These are phyloP conservation scores for Pholiota microspora DNA, from an alignment of 768 basidiomycete genomes.

Conservation along the genomic window DNA sequence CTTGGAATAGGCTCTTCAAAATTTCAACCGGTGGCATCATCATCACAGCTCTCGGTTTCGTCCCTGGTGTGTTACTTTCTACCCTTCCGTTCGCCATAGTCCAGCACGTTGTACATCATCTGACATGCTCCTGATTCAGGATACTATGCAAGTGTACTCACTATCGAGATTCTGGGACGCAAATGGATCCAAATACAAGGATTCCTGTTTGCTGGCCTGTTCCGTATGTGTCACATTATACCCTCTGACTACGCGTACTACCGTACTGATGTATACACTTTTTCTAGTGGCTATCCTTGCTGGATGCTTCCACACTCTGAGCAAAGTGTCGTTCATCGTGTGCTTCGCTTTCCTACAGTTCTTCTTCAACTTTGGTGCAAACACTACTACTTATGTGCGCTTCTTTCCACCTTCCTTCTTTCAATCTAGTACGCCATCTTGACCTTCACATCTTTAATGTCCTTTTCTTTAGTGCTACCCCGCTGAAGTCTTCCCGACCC, in stretches of 20 bases:
- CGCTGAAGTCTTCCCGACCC: conserved; percentile 78
- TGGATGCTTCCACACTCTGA: conserved; percentile 55
- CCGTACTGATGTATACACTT: not conserved
- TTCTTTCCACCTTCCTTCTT: not conserved
- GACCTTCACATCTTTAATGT: not conserved
- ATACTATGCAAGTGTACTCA: conserved; percentile 67
- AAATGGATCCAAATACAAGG: conserved; percentile 78
- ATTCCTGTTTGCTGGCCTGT: conserved; percentile 67
- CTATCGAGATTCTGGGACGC: conserved; percentile 71
- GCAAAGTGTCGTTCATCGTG: conserved; percentile 63
- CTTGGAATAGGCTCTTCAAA: conserved; percentile 68
- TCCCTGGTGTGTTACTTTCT: too few species aligned
- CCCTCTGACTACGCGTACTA: not conserved
- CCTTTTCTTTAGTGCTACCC: conserved; percentile 52
- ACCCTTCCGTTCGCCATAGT: too few species aligned
- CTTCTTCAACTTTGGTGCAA: conserved; percentile 84
- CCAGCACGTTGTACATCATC: too few species aligned
- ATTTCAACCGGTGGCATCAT: conserved; percentile 68
- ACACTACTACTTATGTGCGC: conserved; percentile 58
- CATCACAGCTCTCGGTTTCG: conserved; percentile 72
- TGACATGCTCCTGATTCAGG: conserved; percentile 32
- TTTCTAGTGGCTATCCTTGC: conserved; percentile 64
- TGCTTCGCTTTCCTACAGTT: conserved; percentile 75
- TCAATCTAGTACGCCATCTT: not conserved
- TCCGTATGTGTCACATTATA: conserved; percentile 40